Evolutionary conservation across 495 filamentous ascomycete species (phyloP), one percentile per base, ranked within the genome.

Genomic region (Podospora didyma): DNA sequence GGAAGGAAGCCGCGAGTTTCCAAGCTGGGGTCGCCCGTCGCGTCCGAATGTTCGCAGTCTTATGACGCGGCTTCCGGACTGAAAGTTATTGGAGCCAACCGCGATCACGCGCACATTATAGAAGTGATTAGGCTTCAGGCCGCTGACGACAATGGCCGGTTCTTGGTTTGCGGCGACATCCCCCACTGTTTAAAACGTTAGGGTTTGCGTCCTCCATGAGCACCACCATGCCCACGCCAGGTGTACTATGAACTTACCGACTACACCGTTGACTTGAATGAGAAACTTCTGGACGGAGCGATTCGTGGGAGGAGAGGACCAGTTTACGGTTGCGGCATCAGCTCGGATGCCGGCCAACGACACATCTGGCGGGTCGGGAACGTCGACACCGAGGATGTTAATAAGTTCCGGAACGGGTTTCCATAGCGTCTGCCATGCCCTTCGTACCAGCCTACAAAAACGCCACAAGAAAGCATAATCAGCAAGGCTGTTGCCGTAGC

Each of bases 51-150:
- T 96, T 59, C 87, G 79, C 49, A 97, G 76, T 48, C 93, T 86
- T 59, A 97, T 86, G 21, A 94, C 82, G 16, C 82, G 82, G 67
- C 94, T 96, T 7, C 89, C 86, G 1, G 91, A 90, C 64, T 95
- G 90, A 59, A 97, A 96, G 69, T 94, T 93, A 54, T 90, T 87
- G 7, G 87, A 82, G 49, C 91, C 95, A 24, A 94, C 84, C 10
- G 92, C 90, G 59, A 96, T 86, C 41, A 97, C 89, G 51, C 95
- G 86, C 12, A 97, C 85, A 57, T 92, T 92, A 72, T 97, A 97
- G 57, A 89, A 95, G 66, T 88, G 87, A 48, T 89, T 82, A 0
- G 94, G 90, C 56, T 89, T 85, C 16, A 98, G 77, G 39, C 90
- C 88, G 6, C 84, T 87, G 52, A 98, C 89, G 49, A 89, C 91